Base-by-base conservation (phyloP, 1,284 basidiomycete species). In the Rhodotorula sp. region DNA sequence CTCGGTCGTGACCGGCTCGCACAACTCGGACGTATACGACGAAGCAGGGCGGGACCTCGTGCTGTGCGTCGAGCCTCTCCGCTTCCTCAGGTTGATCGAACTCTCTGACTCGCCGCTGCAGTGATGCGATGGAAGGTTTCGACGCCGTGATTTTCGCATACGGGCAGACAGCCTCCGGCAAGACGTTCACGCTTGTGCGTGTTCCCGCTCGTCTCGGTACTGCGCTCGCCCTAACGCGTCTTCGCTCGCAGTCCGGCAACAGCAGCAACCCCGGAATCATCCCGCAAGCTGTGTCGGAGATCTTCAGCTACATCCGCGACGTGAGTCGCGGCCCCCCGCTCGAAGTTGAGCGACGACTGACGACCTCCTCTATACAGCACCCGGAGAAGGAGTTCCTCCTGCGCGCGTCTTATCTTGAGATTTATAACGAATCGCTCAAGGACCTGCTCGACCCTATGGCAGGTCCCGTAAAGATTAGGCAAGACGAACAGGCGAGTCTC, bases 91-190 rank as follows among this genome's bases (percentile, higher is more conserved):
- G 1, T 1, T 13, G 22, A 74, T 74, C n/a, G 75, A 71, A 90
- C 92, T 27, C 91, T 54, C 59, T 2, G 27, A 6, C 24, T 5
- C 36, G 30, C 17, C 19, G 7, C 8, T n/a, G 53, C 60, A 67
- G 75, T 30, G 58, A 72, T 36, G 60, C 93, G 19, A 96, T 97
- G 91, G 92, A 96, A 62, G 95, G 94, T 17, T 98, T 88, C 83
- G 98, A 99, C 79, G 87, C 92, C 19, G 92, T 97, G 73, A 87
- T 95, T 60, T 96, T 96, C 77, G 93, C 93, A 0, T 95, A 96
- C 73, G 93, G 79, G 5, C 90, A 91, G 77, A 92, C 91, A 0
- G 90, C 90, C 2, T 90, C 90, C 27, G 94, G 94, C 62, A 97
- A 96, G 84, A 96, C 94, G 0, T 94, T 90, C 78, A 96, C 94